Evolutionary conservation across 2,329 filamentous ascomycete genomes (phyloP).

Genomic region (Thielaviopsis cerberus): DNA sequence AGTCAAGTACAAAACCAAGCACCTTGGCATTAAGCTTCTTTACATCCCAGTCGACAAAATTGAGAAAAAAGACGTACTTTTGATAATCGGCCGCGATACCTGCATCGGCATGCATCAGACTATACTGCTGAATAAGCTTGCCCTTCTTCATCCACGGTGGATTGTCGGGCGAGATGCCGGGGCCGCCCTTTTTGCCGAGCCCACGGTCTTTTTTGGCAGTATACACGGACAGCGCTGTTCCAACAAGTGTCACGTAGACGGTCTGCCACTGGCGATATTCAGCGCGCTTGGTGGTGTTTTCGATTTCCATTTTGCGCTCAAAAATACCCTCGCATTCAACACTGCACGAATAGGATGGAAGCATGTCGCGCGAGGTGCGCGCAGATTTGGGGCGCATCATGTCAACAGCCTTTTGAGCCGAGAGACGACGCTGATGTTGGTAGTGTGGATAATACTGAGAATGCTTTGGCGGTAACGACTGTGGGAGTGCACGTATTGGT

Average conservation of each 20-base stretch:
- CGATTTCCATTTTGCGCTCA: conserved; percentile 46
- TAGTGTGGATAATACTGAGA: background rate
- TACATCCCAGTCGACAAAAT: background rate
- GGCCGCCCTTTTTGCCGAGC: conserved; percentile 30
- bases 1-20: no score
- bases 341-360: conserved; percentile 39
- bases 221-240: conserved; percentile 50
- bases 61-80: conserved; percentile 30
- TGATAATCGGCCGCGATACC: conserved; percentile 56
- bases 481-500: background rate
- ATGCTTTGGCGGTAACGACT: background rate
- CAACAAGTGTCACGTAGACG: conserved; percentile 44
- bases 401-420: background rate
- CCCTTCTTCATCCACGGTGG: conserved; percentile 34
- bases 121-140: conserved; percentile 46
- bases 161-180: conserved; percentile 30
- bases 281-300: conserved; percentile 43
- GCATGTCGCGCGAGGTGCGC: conserved; percentile 23
- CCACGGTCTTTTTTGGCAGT: conserved; percentile 39
- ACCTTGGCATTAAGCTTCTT: no score
- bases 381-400: background rate
- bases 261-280: conserved; percentile 45
- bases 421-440: conserved; percentile 9
- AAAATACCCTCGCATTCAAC: conserved; percentile 39
- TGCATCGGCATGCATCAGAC: conserved; percentile 55